Base-by-base conservation (phyloP, 805 yeast genomes). In the Ogataea naganishii region DNA sequence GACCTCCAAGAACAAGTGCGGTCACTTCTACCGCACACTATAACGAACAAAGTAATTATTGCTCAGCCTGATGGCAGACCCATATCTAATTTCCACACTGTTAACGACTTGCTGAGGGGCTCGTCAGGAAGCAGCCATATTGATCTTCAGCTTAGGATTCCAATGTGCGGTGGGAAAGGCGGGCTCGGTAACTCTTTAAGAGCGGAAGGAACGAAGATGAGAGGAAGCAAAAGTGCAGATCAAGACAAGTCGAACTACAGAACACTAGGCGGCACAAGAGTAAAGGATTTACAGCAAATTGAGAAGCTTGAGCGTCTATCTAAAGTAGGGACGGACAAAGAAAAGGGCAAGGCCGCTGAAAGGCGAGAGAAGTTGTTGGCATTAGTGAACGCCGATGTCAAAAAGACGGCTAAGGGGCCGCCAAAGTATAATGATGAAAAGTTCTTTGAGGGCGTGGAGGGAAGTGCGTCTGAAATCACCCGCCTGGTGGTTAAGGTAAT, bases 151-250 rank as follows among this genome's bases (percentile, higher is more conserved):
- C 43, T 60, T 18, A 54, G 49, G 13, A 34, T 53, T 0, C 48
- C 59, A 9, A 32, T 65, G 19, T 56, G 66, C 34, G 73, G 74
- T 6, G 74, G 74, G n/a, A 67, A 68, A 46, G 74, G 74, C 14
- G 74, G 72, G 3, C 62, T 66, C 41, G 72, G 71, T 1, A 48
- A 60, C 12, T 44, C 56, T 39, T 43, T 67, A 30, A 54, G 59
- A 22, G 60, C 60, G 4, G 60, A 57, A 31, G 70, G 65, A 3
- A 60, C 58, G 3, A 41, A 50, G 16, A 56, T 58, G 61, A 41
- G 53, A 11, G 50, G n/a, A n/a, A n/a, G 55, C 19, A 37, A 40
- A 31, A 41, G 41, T 25, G 39, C 38, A 11, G 47, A 35, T 29
- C 43, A 45, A 10, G 39, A 32, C n/a, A 40, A 34, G 9, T 40